A percentile compares a stretch with the other conserved stretches of the same genome.
These are phyloP conservation scores for Dendrobium chrysotoxum DNA, from an alignment of 106 monocot species.

Conservation along the genomic window DNA sequence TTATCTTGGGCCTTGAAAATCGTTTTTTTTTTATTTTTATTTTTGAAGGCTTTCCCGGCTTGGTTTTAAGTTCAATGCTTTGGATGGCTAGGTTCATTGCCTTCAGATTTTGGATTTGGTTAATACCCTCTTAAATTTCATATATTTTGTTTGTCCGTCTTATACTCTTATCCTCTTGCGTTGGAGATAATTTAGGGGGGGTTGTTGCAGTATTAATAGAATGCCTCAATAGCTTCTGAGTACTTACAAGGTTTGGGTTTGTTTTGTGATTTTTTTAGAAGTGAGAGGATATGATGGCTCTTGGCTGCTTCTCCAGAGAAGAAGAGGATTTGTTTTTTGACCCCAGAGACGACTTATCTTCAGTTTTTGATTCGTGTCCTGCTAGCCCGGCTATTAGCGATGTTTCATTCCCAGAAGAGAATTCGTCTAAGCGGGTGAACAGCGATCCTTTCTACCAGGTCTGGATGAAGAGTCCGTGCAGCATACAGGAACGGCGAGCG, in stretches of 20 bases:
- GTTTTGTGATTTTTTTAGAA: slow-evolving; percentile 15
- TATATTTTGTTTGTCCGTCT: background rate
- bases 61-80: background rate
- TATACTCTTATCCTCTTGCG: background rate
- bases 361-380: slow-evolving; percentile 31
- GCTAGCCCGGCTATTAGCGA: slow-evolving; percentile 12
- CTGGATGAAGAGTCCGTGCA: slow-evolving; percentile 27
- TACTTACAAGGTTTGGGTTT: background rate
- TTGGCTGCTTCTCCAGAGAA: slow-evolving; percentile 6
- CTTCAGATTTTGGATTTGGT: background rate
- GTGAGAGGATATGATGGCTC: slow-evolving; percentile 19
- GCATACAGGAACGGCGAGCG: slow-evolving; percentile 44
- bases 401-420: slow-evolving; percentile 7
- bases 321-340: slow-evolving; percentile 66
- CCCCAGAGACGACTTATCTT: slow-evolving; percentile 62
- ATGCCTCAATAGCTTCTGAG: background rate
- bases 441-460: slow-evolving; percentile 8
- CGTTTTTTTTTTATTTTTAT: background rate
- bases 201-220: slow-evolving; percentile 2
- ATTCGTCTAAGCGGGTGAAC: slow-evolving; percentile 14
- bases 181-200: background rate
- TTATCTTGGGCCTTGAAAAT: background rate
- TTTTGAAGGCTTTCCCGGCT: background rate
- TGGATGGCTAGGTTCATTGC: background rate
- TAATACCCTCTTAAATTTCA: background rate